phyloP scores from a whole-genome alignment of 371 early-diverging fungal genomes.

The Circinella minor region DNA sequence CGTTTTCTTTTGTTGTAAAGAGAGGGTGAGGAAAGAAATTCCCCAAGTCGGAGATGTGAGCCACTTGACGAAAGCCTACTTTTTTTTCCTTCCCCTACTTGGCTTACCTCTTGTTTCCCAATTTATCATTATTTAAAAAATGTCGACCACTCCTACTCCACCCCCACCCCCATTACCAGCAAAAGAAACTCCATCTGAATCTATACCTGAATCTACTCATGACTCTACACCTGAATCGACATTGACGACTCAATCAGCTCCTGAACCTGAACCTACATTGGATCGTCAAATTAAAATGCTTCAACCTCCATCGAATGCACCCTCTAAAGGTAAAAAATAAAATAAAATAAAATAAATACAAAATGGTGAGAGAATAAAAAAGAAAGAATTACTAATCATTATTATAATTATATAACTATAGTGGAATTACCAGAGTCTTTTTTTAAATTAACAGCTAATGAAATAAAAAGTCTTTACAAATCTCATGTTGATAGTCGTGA shows the following conservation, averaged over 20 bases:
- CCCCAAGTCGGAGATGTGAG: too few relatives aligned
- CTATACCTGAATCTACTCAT: too few relatives aligned
- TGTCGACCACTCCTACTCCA: not conserved
- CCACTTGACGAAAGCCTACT: too few relatives aligned
- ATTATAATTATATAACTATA: not conserved
- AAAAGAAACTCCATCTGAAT: too few relatives aligned
- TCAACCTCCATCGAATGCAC: constrained; percentile 37
- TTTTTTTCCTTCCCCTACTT: too few relatives aligned
- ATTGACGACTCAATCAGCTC: not conserved
- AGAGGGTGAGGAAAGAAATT: too few relatives aligned
- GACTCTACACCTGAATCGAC: not conserved
- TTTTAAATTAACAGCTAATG: constrained; percentile 43
- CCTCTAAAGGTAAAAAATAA: constrained; percentile 37
- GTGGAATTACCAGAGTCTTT: constrained; percentile 52
- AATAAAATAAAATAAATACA: too few relatives aligned
- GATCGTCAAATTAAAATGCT: constrained; percentile 41
- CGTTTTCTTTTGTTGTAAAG: too few relatives aligned
- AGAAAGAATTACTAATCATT: not conserved
- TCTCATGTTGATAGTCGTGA: constrained; percentile 46
- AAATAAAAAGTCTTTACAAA: constrained; percentile 44
- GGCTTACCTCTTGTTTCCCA: too few relatives aligned
- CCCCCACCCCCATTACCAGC: too few relatives aligned
- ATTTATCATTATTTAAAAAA: not conserved
- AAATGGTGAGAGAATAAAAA: too few relatives aligned
- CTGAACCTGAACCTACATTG: constrained; percentile 1